Evolutionary conservation across 1,139 yeast genomes (phyloP), one percentile per base, ranked within the genome.

Genomic region (Magnusiomyces suaveolens): DNA sequence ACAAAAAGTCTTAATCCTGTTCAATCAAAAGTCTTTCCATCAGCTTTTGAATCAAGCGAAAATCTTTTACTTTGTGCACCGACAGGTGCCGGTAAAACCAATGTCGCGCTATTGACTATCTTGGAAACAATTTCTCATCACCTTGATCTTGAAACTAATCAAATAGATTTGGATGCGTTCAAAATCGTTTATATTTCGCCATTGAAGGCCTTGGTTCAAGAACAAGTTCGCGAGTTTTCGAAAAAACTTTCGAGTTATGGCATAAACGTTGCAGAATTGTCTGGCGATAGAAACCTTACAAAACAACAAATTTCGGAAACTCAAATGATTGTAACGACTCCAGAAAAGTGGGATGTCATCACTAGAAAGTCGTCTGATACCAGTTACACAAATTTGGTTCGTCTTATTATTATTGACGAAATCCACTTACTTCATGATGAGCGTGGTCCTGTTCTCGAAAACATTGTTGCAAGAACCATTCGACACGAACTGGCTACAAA

Each of bases 81-180:
- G 2, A 92, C 98, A 0, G 98, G 98, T 71, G 97, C 97, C 2
- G 98, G 98, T 72, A 92, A 92, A 67, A 92, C 98, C 16, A 92
- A 92, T 68, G 95, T 90, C 38, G 98, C 98, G 0, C 77, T 92
- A 81, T 71, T 92, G 55, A 74, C 96, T 0, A 78, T 87, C 4
- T 72, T 90, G 24, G 75, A 84, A 54, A 74, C 87, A 0, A 69
- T 89, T 29, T 74, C 79, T 0, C 78, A 84, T 52, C 79, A 72
- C 64, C 73, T 84, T 61, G 70, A 75, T 52, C 65, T 68, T 14
- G 68, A 67, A 0, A 72, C 77, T 18, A 84, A 83, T 0, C 69
- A 72, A 12, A 67, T 87, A 10, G 74, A 77, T 47, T 67, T 81
- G 49, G 74, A 76, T 48, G 75, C 75, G 29, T 87, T 86, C 67